Percentiles rank a stretch among this genome's conserved stretches.
phyloP scores from a whole-genome alignment of 164 flowering plant genomes.

The Chloranthus sessilifolius region DNA sequence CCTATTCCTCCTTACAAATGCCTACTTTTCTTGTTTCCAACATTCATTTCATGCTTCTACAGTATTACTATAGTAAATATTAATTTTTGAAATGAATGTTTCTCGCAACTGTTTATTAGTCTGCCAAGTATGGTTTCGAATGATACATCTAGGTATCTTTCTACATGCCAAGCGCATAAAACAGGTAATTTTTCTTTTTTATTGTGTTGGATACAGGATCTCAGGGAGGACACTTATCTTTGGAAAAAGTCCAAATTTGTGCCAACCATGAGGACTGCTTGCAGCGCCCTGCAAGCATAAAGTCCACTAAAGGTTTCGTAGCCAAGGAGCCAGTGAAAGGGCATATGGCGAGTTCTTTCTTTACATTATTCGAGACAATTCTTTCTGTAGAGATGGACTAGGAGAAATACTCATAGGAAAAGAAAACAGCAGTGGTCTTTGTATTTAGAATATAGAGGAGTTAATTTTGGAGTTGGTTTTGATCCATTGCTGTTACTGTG shows the following conservation, averaged over 20 bases:
- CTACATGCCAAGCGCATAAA: no score
- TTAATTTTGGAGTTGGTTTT: constrained; percentile 1
- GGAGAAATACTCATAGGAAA: constrained; percentile 3
- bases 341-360: constrained; percentile 79
- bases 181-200: no score
- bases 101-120: no score
- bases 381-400: constrained; percentile 15
- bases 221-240: constrained; percentile 33
- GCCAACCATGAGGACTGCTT: constrained; percentile 62
- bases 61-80: no score
- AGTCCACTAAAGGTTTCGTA: constrained; percentile 76
- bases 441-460: constrained; percentile 3
- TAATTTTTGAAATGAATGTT: no score
- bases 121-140: no score
- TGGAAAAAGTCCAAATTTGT: constrained; percentile 42
- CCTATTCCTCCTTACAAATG: no score
- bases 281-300: constrained; percentile 54
- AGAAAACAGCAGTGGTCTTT: constrained; percentile 1
- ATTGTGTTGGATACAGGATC: constrained; percentile 40
- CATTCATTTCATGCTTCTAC: no score
- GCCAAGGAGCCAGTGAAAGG: constrained; percentile 96
- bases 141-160: no score
- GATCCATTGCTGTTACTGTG: neutral
- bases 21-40: no score
- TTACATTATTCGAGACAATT: constrained; percentile 15